Evolutionary conservation across 2,329 filamentous ascomycete species (phyloP), one percentile per base, ranked within the genome.

Genomic region (Monosporascus sp.): DNA sequence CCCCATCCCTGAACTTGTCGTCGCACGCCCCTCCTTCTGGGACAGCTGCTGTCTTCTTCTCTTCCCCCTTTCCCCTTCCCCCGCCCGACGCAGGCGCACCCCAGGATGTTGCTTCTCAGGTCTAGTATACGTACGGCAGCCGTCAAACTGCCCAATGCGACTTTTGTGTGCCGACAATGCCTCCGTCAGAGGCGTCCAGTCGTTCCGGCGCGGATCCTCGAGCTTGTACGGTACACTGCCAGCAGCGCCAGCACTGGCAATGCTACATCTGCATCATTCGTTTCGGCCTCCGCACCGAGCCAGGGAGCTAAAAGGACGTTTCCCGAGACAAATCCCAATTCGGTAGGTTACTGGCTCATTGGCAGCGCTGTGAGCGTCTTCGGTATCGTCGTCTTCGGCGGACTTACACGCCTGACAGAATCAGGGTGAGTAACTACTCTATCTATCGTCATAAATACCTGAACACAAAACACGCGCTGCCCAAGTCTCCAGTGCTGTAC

Each of bases 321-420:
- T 55, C 80, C 81, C 31, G 71, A 88, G 63, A 82, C 82, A 9
- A 91, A 82, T 60, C 83, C 86, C 54, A 94, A 89, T 72, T 75
- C 77, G 9, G 92, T 96, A 45, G 94, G 86, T 55, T 93, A 93
- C 76, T 99, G 92, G 92, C 82, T 99, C 46, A 76, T 99, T 52
- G 93, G 85, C 47, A 97, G 92, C 63, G 92, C 94, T 1, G 88
- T 84, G 44, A 95, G 91, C 69, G 94, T 97, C 50, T 99, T 97
- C 73, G 94, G 94, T 56, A 96, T 99, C 64, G 92, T 99, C 50
- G 84, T 99, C 45, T 96, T 95, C 71, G 94, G 94, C 54, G 94
- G 94, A 6, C 78, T 99, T 62, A 99, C 94, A 31, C 81, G 94
- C 55, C 79, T 99, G 62, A 99, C 94, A 4, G 94, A 99, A 74